Conservation (phyloP, 2,329 filamentous ascomycete species). For the Colletotrichum destructivum region DNA sequence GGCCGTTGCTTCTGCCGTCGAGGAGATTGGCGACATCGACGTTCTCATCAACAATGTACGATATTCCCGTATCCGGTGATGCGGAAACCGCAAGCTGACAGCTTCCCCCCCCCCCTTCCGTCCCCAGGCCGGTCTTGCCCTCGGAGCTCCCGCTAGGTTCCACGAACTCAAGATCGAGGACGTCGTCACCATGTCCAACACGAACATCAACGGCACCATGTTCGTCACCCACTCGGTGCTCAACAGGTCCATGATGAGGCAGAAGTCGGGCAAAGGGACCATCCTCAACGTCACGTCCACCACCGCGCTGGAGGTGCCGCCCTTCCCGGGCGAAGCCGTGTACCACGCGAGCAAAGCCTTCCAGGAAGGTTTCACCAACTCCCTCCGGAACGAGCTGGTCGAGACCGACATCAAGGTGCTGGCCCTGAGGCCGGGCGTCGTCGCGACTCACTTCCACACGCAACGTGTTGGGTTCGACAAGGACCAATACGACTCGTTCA, state of each 20-base stretch:
- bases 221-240: conserved; percentile 61
- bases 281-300: conserved; percentile 65
- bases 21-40: conserved; percentile 56
- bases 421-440: conserved; percentile 62
- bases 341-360: conserved; percentile 64
- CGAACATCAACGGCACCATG: conserved; percentile 65
- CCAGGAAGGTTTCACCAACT: conserved; percentile 65
- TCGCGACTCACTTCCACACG: conserved; percentile 64
- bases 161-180: conserved; percentile 57
- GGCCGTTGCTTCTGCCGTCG: conserved; percentile 50
- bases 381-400: conserved; percentile 61
- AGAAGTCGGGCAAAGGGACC: conserved; percentile 53
- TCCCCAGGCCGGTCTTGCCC: conserved; percentile 58
- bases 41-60: conserved; percentile 62
- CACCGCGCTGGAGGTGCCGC: conserved; percentile 63
- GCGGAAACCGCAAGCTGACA: neutral
- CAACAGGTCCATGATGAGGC: conserved; percentile 58
- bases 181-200: conserved; percentile 61
- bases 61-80: neutral
- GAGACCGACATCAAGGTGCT: conserved; percentile 64
- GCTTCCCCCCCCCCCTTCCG: conserved; percentile 17
- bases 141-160: conserved; percentile 61
- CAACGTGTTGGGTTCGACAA: conserved; percentile 61
- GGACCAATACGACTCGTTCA: conserved; percentile 58
- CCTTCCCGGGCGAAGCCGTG: conserved; percentile 64